These are phyloP conservation scores for Moesziomyces globuligerus DNA, from an alignment of 1,284 basidiomycete genomes.

Conservation along the genomic window DNA sequence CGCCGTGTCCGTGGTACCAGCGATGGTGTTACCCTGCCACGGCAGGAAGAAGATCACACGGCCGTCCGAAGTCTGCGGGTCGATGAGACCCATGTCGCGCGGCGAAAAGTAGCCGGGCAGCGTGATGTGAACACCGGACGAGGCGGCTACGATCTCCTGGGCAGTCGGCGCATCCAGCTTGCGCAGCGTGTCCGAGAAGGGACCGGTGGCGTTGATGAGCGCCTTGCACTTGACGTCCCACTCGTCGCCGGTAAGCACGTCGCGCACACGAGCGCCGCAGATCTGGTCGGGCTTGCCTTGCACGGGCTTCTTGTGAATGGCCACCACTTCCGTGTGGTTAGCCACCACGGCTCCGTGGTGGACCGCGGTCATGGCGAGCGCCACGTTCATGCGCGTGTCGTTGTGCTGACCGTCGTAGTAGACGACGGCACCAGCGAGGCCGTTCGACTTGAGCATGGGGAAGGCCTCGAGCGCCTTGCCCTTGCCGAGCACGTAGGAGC, in stretches of 20 bases:
- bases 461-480: constrained; percentile 92
- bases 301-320: constrained; percentile 75
- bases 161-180: constrained; percentile 84
- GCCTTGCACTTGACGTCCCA: constrained; percentile 88
- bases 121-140: constrained; percentile 93
- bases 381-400: constrained; percentile 97
- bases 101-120: constrained; percentile 97
- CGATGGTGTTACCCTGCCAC: constrained; percentile 97
- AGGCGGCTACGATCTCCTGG: constrained; percentile 88
- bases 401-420: constrained; percentile 99
- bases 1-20: constrained; percentile 93
- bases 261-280: constrained; percentile 80
- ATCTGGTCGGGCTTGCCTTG: constrained; percentile 74
- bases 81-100: constrained; percentile 91
- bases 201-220: constrained; percentile 95
- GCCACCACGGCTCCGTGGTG: constrained; percentile 88
- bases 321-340: constrained; percentile 89
- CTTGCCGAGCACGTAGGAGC: constrained; percentile 87
- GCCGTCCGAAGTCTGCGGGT: constrained; percentile 94
- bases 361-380: constrained; percentile 85
- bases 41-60: constrained; percentile 99
- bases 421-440: constrained; percentile 91
- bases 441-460: constrained; percentile 94
- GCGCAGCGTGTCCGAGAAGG: constrained; percentile 88
- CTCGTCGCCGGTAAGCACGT: constrained; percentile 83